phyloP scores from a whole-genome alignment of 768 basidiomycete genomes.

The Suillus subaureus region DNA sequence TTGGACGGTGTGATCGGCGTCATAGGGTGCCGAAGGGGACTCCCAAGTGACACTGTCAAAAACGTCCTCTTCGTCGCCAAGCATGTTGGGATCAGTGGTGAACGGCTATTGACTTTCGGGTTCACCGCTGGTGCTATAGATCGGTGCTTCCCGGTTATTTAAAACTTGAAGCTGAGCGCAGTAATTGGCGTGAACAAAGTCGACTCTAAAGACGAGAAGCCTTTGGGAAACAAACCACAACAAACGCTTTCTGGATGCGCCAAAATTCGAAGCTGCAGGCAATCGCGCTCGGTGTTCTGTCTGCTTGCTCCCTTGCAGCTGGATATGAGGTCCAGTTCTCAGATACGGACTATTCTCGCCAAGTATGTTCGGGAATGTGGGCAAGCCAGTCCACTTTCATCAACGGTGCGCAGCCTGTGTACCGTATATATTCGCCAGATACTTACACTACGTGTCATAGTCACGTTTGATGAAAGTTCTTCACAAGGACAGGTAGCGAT shows the following conservation, averaged over 20 bases:
- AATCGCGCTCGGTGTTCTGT: conserved; percentile 26
- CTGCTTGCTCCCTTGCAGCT: conserved; percentile 36
- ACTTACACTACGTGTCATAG: conserved; percentile 36
- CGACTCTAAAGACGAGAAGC: conserved; percentile 12
- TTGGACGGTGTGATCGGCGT: conserved; percentile 40
- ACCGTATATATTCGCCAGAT: conserved; percentile 7
- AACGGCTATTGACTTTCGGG: background rate
- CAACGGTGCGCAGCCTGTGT: conserved; percentile 57
- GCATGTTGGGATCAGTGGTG: conserved; percentile 47
- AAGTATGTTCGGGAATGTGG: conserved; percentile 98
- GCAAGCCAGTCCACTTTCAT: conserved; percentile 76
- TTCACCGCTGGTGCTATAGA: background rate
- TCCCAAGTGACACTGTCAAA: conserved; percentile 95
- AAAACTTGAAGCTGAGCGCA: background rate
- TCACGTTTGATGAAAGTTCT: conserved; percentile 68
- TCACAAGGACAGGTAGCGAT: conserved; percentile 90
- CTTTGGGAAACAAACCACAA: conserved; percentile 27
- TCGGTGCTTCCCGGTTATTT: background rate
- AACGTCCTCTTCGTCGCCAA: conserved; percentile 85
- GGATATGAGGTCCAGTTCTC: conserved; percentile 68
- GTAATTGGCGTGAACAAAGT: conserved; percentile 5
- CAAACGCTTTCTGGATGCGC: conserved; percentile 32
- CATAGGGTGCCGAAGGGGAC: conserved; percentile 63
- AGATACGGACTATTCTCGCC: conserved; percentile 81
- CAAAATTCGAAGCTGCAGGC: conserved; percentile 20